Percentiles rank a stretch among this genome's conserved stretches.
phyloP scores from a whole-genome alignment of 352 stramenopile genomes.

The Phytophthora hybrid region DNA sequence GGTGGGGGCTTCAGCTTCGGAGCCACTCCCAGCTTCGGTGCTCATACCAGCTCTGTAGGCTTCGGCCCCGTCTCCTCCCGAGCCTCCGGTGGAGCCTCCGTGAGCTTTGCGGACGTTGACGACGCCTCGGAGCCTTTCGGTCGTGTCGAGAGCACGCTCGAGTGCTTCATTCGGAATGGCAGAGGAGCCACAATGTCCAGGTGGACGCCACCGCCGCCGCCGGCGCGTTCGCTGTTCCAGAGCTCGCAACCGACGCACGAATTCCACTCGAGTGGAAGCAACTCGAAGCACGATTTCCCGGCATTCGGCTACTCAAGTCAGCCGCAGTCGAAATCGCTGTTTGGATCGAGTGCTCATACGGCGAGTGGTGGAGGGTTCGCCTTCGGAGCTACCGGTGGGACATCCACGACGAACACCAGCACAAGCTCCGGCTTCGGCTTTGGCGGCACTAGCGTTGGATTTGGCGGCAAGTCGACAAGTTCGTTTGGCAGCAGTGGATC shows the following conservation, averaged over 20 bases:
- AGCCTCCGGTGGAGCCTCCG: not conserved
- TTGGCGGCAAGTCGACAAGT: constrained; percentile 2
- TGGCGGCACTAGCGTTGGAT: not conserved
- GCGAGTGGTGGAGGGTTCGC: constrained; percentile 8
- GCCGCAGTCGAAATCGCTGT: not conserved
- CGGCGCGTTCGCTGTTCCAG: constrained; percentile 8
- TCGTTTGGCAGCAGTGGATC: constrained; percentile 7
- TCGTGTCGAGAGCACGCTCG: constrained; percentile 18
- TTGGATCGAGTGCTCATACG: constrained; percentile 7
- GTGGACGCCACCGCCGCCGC: constrained; percentile 17
- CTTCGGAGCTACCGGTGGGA: constrained; percentile 3
- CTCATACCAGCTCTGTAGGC: not conserved
- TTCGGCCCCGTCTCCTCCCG: not conserved
- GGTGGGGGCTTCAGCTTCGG: constrained; percentile 4
- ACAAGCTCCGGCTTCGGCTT: not conserved
- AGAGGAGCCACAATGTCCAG: not conserved
- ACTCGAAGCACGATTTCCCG: not conserved
- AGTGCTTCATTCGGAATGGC: constrained; percentile 26
- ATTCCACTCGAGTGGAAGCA: constrained; percentile 2
- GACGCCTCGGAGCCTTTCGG: constrained; percentile 30
- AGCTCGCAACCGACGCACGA: not conserved
- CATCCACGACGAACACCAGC: not conserved
- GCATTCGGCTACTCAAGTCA: constrained; percentile 3
- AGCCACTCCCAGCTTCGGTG: not conserved
- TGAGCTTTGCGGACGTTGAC: not conserved